Percentiles rank a stretch among this genome's conserved stretches.
Conservation (phyloP, 805 yeast species). For the Candida alai region DNA sequence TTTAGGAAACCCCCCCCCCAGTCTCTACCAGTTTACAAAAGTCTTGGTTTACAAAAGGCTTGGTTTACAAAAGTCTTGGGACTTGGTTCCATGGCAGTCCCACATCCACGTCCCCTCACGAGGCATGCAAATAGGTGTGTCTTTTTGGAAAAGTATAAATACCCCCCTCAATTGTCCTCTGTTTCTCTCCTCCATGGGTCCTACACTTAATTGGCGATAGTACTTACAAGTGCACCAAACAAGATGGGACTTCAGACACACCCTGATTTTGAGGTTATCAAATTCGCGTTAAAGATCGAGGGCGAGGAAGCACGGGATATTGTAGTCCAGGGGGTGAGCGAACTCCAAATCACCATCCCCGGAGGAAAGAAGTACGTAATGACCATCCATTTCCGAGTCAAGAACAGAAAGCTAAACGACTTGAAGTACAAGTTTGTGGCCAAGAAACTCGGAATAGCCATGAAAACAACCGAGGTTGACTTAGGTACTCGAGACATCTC, state of each 20-base stretch:
- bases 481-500: conserved; percentile 34
- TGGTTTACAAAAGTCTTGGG: too few relatives aligned
- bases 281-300: conserved; percentile 27
- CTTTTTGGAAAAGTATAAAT: too few relatives aligned
- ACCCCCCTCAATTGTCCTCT: too few relatives aligned
- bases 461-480: conserved; percentile 25
- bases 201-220: too few relatives aligned
- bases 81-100: too few relatives aligned
- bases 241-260: conserved; percentile 15
- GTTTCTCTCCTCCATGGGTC: too few relatives aligned
- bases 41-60: too few relatives aligned
- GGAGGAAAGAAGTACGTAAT: conserved; percentile 32
- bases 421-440: conserved; percentile 33
- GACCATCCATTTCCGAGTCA: conserved; percentile 31
- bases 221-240: too few relatives aligned
- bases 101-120: too few relatives aligned
- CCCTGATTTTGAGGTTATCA: conserved; percentile 30
- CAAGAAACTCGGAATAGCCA: conserved; percentile 31
- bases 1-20: too few relatives aligned
- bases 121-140: too few relatives aligned
- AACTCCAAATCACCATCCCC: conserved; percentile 30
- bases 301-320: conserved; percentile 25
- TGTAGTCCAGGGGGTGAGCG: conserved; percentile 25
- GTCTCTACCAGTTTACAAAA: too few relatives aligned
- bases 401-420: conserved; percentile 23